These are phyloP conservation scores for Fusarium cyanostomum DNA, from an alignment of 2,329 filamentous ascomycete genomes.

Conservation along the genomic window DNA sequence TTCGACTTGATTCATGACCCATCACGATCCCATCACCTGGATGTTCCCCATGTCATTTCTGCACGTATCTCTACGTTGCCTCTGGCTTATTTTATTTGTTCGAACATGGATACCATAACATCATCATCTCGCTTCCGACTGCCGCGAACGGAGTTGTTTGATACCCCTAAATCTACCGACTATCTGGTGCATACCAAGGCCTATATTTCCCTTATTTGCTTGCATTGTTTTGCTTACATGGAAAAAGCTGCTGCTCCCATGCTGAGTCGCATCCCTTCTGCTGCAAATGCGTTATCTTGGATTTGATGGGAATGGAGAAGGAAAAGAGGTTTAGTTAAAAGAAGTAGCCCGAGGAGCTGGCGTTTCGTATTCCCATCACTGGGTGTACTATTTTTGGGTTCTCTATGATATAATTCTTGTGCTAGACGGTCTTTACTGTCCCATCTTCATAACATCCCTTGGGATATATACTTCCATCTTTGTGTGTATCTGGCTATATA, in stretches of 20 bases:
- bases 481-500: constrained; percentile 27
- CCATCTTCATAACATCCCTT: constrained; percentile 17
- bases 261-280: constrained; percentile 8
- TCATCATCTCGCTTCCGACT: constrained; percentile 16
- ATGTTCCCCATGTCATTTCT: constrained; percentile 34
- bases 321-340: constrained; percentile 11
- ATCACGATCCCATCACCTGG: constrained; percentile 38
- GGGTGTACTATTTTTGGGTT: constrained; percentile 5
- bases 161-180: constrained; percentile 36
- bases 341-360: constrained; percentile 6
- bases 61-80: constrained; percentile 27
- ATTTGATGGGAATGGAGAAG: constrained; percentile 12
- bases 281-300: constrained; percentile 10
- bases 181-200: constrained; percentile 29
- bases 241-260: constrained; percentile 4
- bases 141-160: constrained; percentile 25
- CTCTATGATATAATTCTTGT: constrained; percentile 33
- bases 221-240: constrained; percentile 22
- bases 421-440: constrained; percentile 16
- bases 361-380: constrained; percentile 10
- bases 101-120: constrained; percentile 30
- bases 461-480: constrained; percentile 23
- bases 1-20: constrained; percentile 39
- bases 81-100: constrained; percentile 32
- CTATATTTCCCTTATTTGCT: constrained; percentile 13